phyloP scores from a whole-genome alignment of 2,329 filamentous ascomycete genomes.

The Neurospora sp. region DNA sequence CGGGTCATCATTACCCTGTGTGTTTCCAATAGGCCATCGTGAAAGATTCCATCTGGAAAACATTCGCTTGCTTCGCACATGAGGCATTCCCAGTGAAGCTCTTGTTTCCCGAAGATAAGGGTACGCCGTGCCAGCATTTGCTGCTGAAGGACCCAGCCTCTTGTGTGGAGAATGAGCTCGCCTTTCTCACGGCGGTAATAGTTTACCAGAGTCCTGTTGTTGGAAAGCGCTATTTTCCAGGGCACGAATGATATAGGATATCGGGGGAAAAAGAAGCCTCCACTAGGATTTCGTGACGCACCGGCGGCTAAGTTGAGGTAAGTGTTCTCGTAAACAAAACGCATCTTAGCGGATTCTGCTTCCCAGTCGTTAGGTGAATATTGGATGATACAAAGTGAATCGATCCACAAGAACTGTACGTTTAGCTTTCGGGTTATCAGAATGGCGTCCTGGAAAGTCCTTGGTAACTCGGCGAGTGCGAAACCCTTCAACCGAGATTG shows the following conservation, averaged over 20 bases:
- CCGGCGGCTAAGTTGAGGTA: not conserved
- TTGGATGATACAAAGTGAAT: constrained; percentile 7
- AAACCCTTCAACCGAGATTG: not conserved
- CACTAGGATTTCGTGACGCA: not conserved
- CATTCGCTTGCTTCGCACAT: not conserved
- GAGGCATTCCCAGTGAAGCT: not conserved
- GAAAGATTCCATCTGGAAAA: not conserved
- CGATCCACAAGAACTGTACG: constrained; percentile 8
- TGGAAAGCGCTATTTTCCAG: not conserved
- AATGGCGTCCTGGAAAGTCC: constrained; percentile 6
- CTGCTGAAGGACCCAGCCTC: not conserved
- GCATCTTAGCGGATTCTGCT: not conserved
- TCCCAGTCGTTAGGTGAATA: not conserved
- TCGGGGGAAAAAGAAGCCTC: not conserved
- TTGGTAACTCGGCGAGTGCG: constrained; percentile 3
- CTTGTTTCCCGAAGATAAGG: not conserved
- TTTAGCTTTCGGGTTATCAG: constrained; percentile 3
- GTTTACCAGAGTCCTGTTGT: too few species aligned
- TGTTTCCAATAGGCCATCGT: too few species aligned
- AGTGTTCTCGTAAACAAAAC: not conserved
- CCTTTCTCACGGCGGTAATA: too few species aligned
- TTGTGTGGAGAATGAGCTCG: not conserved
- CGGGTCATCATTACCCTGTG: too few species aligned
- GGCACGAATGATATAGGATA: not conserved
- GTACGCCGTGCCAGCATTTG: not conserved